A percentile compares a stretch with the other conserved stretches of the same genome.
Conservation (phyloP, 768 basidiomycete species). For the Mycena olivaceomarginata region DNA sequence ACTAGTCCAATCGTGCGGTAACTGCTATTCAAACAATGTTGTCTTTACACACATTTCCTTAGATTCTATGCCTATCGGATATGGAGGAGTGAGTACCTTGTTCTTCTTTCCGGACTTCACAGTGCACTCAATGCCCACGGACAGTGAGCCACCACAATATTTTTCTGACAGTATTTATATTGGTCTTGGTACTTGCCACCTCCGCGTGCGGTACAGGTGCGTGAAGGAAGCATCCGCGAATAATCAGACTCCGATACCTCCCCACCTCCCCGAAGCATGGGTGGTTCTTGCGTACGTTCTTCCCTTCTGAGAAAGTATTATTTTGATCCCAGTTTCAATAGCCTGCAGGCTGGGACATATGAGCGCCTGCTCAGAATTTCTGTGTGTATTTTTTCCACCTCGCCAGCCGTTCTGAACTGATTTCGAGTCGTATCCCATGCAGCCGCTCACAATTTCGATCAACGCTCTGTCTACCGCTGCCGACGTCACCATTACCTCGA, state of each 20-base stretch:
- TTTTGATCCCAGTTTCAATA: conserved; percentile 36
- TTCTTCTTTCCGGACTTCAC: neutral
- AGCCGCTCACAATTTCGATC: conserved; percentile 70
- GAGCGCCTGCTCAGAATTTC: conserved; percentile 57
- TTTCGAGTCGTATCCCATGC: neutral
- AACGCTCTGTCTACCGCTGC: conserved; percentile 69
- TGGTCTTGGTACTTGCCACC: conserved; percentile 56
- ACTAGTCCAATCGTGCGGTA: conserved; percentile 69
- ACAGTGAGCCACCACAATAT: conserved; percentile 65
- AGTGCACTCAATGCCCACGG: neutral
- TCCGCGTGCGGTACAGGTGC: conserved; percentile 59
- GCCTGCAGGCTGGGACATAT: conserved; percentile 62
- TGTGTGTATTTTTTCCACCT: conserved; percentile 48
- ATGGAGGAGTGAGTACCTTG: conserved; percentile 61
- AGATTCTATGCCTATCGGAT: conserved; percentile 72
- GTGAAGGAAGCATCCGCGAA: conserved; percentile 24
- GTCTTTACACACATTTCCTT: neutral
- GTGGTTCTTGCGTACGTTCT: conserved; percentile 61
- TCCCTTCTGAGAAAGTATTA: neutral
- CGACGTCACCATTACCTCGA: conserved; percentile 69
- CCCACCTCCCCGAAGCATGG: conserved; percentile 58
- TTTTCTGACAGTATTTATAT: conserved; percentile 54
- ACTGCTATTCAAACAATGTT: neutral
- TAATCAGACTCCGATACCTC: neutral
- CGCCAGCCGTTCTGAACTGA: neutral